These are phyloP conservation scores for Zalaria sp. DNA, from an alignment of 2,329 filamentous ascomycete genomes.

Conservation along the genomic window DNA sequence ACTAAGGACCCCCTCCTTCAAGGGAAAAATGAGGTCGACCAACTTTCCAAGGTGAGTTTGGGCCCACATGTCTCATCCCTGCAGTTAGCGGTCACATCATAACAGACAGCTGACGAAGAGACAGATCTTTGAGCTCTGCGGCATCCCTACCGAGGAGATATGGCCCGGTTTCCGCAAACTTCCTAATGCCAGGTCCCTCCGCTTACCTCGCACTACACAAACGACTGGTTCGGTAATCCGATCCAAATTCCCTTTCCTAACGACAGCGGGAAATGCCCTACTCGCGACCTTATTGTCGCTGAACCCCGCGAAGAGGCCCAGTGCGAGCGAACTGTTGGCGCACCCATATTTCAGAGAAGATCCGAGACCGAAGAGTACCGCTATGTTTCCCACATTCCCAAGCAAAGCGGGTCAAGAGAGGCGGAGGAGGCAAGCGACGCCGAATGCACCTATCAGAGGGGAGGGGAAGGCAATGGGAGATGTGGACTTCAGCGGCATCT, in stretches of 20 bases:
- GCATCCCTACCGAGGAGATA: conserved; percentile 63
- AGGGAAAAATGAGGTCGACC: conserved; percentile 84
- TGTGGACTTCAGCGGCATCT: conserved; percentile 35
- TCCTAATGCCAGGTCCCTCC: conserved; percentile 71
- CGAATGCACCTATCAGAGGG: conserved; percentile 70
- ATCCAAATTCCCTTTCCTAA: conserved; percentile 68
- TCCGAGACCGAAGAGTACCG: conserved; percentile 75
- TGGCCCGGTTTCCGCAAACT: conserved; percentile 83
- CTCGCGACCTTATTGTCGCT: conserved; percentile 58
- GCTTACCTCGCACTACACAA: conserved; percentile 33
- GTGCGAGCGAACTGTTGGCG: conserved; percentile 57
- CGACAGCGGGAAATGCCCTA: conserved; percentile 56
- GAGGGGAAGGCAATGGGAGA: conserved; percentile 33
- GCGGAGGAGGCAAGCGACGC: conserved; percentile 55
- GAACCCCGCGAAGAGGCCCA: conserved; percentile 58
- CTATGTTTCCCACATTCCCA: conserved; percentile 94
- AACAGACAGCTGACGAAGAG: background rate
- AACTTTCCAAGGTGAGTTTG: conserved; percentile 50
- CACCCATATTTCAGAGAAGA: conserved; percentile 83
- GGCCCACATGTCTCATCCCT: background rate
- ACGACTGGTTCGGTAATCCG: conserved; percentile 48
- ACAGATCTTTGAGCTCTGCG: conserved; percentile 75
- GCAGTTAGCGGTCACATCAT: no score
- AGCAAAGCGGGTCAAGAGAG: conserved; percentile 89
- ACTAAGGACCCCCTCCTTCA: conserved; percentile 71